A percentile compares a stretch with the other conserved stretches of the same genome.
These are phyloP conservation scores for Aspergillus vadensis DNA, from an alignment of 2,329 filamentous ascomycete species.

Conservation along the genomic window DNA sequence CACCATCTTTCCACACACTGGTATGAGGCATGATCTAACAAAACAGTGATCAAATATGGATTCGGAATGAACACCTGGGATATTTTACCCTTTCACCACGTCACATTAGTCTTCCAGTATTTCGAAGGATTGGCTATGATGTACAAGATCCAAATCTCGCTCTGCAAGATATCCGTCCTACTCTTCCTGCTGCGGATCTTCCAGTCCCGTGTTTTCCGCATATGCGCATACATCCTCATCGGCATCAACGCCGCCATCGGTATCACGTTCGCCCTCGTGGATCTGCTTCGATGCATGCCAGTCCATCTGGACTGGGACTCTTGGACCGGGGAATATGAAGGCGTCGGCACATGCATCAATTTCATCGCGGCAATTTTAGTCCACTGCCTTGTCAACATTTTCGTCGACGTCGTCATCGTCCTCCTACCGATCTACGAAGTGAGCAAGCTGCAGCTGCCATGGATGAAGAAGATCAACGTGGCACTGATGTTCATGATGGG, in stretches of 20 bases:
- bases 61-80: constrained; percentile 29
- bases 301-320: constrained; percentile 25
- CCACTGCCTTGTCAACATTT: constrained; percentile 25
- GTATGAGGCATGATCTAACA: background rate
- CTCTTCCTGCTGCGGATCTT: constrained; percentile 29
- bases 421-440: constrained; percentile 27
- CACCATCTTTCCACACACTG: no score
- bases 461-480: constrained; percentile 21
- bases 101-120: constrained; percentile 18
- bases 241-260: constrained; percentile 23
- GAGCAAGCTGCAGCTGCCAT: constrained; percentile 21
- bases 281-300: constrained; percentile 23
- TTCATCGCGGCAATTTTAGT: constrained; percentile 21
- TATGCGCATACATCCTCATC: constrained; percentile 22
- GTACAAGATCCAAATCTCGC: constrained; percentile 27
- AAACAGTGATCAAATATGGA: constrained; percentile 24
- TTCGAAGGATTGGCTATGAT: constrained; percentile 23
- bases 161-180: constrained; percentile 28
- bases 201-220: constrained; percentile 20
- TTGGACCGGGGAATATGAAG: constrained; percentile 17
- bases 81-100: constrained; percentile 21
- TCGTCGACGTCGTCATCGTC: constrained; percentile 24
- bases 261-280: constrained; percentile 22
- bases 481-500: constrained; percentile 24
- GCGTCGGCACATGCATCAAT: constrained; percentile 20